These are phyloP conservation scores for Trapa incisa DNA, from an alignment of 345 rosid genomes.

Conservation along the genomic window DNA sequence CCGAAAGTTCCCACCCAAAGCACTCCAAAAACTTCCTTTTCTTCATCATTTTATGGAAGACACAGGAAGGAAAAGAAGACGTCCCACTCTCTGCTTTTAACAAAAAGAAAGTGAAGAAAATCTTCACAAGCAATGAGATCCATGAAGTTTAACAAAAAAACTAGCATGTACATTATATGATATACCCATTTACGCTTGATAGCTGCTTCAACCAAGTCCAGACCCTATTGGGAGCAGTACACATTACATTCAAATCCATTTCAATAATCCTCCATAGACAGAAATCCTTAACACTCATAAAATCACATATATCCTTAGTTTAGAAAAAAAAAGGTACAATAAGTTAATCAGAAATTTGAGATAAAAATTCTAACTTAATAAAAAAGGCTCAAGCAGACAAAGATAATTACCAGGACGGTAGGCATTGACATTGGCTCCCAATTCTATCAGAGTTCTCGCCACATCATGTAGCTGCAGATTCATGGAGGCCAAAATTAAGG, in stretches of 20 bases:
- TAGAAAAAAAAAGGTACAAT: neutral
- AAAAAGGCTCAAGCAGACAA: neutral
- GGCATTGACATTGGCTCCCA: constrained; percentile 78
- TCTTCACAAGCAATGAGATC: neutral
- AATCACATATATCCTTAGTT: neutral
- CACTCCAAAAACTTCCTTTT: neutral
- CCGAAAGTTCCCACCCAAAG: neutral
- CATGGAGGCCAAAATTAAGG: constrained; percentile 75
- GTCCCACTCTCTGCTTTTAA: neutral
- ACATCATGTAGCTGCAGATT: constrained; percentile 48
- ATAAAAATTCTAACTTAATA: neutral
- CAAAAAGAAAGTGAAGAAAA: neutral
- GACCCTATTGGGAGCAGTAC: neutral
- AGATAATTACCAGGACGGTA: constrained; percentile 62
- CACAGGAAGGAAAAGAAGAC: neutral
- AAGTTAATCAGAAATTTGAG: neutral
- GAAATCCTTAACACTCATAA: too few species aligned
- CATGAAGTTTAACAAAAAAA: neutral
- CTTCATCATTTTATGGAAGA: neutral
- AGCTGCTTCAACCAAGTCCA: neutral
- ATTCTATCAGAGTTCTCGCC: constrained; percentile 67
- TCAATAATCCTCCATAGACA: neutral
- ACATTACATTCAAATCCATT: neutral
- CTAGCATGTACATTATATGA: neutral
- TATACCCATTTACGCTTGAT: neutral